phyloP scores from a whole-genome alignment of 306 rosid species.

The Erythrophleum fordii region DNA sequence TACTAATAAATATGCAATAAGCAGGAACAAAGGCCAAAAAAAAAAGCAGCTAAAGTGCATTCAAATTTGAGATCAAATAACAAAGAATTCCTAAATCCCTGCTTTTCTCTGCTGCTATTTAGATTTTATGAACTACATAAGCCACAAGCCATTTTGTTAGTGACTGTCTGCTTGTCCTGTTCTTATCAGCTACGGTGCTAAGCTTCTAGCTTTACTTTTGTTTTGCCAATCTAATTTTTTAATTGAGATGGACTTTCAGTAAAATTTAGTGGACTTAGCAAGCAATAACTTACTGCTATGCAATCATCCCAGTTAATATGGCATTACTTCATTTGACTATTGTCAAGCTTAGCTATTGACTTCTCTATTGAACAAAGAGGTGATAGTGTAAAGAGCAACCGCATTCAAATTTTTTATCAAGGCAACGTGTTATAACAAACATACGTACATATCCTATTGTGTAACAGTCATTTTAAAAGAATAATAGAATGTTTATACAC shows the following conservation, averaged over 20 bases:
- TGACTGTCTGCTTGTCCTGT: slow-evolving; percentile 7
- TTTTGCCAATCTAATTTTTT: too few species aligned
- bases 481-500: background rate
- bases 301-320: too few species aligned
- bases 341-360: background rate
- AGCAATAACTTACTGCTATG: background rate
- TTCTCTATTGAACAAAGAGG: background rate
- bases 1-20: background rate
- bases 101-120: too few species aligned
- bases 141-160: background rate
- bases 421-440: too few species aligned
- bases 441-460: too few species aligned
- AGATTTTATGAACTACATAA: too few species aligned
- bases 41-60: background rate
- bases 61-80: background rate
- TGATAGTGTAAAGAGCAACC: background rate
- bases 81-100: too few species aligned
- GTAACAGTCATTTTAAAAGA: background rate
- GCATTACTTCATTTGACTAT: background rate
- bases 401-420: background rate
- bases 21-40: background rate
- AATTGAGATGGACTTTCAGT: background rate
- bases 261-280: slow-evolving; percentile 8
- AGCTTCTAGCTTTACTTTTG: too few species aligned
- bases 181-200: background rate